Evolutionary conservation across 495 filamentous ascomycete species (phyloP), one percentile per base, ranked within the genome.

Genomic region (Trichocladium uniseriatum): DNA sequence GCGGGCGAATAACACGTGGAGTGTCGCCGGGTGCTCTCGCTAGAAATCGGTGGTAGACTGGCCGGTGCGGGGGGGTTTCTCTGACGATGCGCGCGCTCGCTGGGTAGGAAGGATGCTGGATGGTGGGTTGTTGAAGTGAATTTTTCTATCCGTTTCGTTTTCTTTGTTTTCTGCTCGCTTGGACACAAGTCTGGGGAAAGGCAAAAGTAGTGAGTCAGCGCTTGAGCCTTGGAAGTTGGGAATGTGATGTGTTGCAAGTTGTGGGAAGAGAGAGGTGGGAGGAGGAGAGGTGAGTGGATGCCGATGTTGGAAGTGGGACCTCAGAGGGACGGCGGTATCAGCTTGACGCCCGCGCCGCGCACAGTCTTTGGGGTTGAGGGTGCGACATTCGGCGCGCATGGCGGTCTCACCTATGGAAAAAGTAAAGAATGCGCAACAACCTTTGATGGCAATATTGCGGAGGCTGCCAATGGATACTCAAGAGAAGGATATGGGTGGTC

Each of bases 391-490:
- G 10, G 13, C 13, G 31, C 13, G 31, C 31, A 32, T 32, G 31
- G 13, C 31, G 28, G 42, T 24, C 48, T 53, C 38, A 62, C 59
- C 48, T 56, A 45, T 27, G 46, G 49, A 62, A 62, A 59, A 57
- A 48, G 47, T 32, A 59, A 59, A 45, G 55, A 59, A 59, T 44
- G 55, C 40, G 55, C 38, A 55, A 43, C 34, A 54, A 52, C 51
- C 36, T 51, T 57, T 52, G 48, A 37, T 58, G 55, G 55, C 55
- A 54, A 65, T 65, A 52, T 32, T 59, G 43, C 20, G 18, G 41
- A 28, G 52, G 21, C 32, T 38, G 37, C 47, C 51, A 65, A 65
- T 62, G 51, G 47, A 65, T 65, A 63, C 52, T 65, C 41, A 39
- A 49, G 53, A 59, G 13, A 49, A 65, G 44, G 52, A 60, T 62